phyloP scores from a whole-genome alignment of 225 moss, liverwort and hornwort species.

The Sphagnum contortum region DNA sequence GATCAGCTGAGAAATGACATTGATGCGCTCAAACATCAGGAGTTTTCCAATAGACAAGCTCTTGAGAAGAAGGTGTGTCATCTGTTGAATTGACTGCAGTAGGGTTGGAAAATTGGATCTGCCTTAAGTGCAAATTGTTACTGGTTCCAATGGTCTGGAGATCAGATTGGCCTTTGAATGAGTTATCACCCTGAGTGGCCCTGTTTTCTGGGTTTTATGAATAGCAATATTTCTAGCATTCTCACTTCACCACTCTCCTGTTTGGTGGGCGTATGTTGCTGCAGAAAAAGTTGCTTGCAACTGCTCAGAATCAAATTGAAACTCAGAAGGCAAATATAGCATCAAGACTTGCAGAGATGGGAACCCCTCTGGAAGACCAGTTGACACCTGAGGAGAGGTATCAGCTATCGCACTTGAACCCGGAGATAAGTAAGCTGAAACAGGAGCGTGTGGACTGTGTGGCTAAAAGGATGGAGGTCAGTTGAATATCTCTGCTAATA shows the following conservation, averaged over 20 bases:
- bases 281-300: constrained; percentile 65
- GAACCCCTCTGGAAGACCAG: constrained; percentile 73
- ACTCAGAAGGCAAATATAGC: constrained; percentile 58
- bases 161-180: too few relatives aligned
- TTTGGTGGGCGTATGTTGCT: not conserved
- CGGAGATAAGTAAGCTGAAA: constrained; percentile 74
- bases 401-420: constrained; percentile 64
- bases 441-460: constrained; percentile 64
- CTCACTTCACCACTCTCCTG: too few relatives aligned
- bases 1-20: constrained; percentile 81
- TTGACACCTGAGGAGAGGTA: constrained; percentile 64
- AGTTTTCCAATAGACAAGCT: constrained; percentile 48
- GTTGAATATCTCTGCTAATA: not conserved
- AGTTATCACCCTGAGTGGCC: too few relatives aligned
- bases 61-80: constrained; percentile 65
- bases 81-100: too few relatives aligned
- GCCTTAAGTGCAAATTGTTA: too few relatives aligned
- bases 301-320: constrained; percentile 71
- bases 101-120: too few relatives aligned
- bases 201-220: too few relatives aligned
- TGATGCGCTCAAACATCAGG: constrained; percentile 47
- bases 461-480: constrained; percentile 76
- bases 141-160: too few relatives aligned
- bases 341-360: constrained; percentile 67
- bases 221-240: too few relatives aligned